Evolutionary conservation across 2,329 filamentous ascomycete species (phyloP).

Genomic region (Fusarium sp.): DNA sequence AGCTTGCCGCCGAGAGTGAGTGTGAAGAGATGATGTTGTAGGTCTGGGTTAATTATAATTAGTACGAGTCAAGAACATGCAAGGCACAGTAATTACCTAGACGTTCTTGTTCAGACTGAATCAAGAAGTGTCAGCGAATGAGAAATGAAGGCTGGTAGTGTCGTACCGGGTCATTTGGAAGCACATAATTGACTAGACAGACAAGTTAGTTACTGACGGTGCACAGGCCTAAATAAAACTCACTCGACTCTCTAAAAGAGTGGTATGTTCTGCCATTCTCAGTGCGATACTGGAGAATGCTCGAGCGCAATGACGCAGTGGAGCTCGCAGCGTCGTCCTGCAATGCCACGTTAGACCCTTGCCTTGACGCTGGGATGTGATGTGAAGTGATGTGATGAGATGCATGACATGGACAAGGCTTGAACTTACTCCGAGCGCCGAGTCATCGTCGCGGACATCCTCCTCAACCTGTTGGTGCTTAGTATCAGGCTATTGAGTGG

Average conservation of each 20-base stretch:
- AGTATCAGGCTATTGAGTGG: not conserved
- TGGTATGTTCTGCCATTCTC: slow-evolving; percentile 56
- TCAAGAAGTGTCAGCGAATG: slow-evolving; percentile 19
- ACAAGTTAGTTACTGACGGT: not conserved
- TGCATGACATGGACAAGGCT: not conserved
- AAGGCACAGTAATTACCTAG: slow-evolving; percentile 36
- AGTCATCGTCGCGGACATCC: slow-evolving; percentile 38
- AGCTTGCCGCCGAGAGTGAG: slow-evolving; percentile 50
- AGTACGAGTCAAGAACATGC: rapidly evolving
- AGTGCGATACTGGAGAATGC: slow-evolving; percentile 51
- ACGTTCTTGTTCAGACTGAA: slow-evolving; percentile 48
- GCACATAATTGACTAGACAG: slow-evolving; percentile 41
- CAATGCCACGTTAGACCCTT: slow-evolving; percentile 2
- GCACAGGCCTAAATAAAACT: not conserved
- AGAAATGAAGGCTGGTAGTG: not conserved
- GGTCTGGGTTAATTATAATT: slow-evolving; percentile 35
- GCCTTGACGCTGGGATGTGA: not conserved
- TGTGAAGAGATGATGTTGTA: slow-evolving; percentile 52
- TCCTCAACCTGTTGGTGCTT: slow-evolving; percentile 5
- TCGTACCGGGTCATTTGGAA: slow-evolving; percentile 48
- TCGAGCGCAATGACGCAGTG: slow-evolving; percentile 50
- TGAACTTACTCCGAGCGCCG: slow-evolving; percentile 38
- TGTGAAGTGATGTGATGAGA: no score
- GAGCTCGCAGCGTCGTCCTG: slow-evolving; percentile 46
- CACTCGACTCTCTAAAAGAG: slow-evolving; percentile 48